Evolutionary conservation across 768 basidiomycete genomes (phyloP), one percentile per base, ranked within the genome.

Genomic region (Mycena latifolia): DNA sequence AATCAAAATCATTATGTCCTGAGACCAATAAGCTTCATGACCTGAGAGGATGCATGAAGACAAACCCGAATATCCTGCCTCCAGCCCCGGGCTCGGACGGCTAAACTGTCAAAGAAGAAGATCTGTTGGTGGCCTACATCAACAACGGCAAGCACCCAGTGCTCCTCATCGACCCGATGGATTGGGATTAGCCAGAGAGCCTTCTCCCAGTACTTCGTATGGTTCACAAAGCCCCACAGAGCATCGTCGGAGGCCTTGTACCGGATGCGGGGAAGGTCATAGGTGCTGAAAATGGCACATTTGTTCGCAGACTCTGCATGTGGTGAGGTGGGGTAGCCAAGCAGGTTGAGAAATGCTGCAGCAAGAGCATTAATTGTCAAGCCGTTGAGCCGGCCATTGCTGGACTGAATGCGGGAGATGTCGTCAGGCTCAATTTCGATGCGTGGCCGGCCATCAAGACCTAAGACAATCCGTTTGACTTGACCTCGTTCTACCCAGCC

Each of bases 131-230:
- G 18, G 1, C 3, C 17, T 5, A 72, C 57, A 27, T 68, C 59
- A 0, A 72, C 66, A 18, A 65, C 67, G 63, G 76, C 76, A 25
- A 79, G 61, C 0, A 80, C 77, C 76, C 77, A 82, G 65, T 82
- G 79, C 2, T 67, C 58, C 0, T 65, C 65, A 3, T 9, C 6
- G 0, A 50, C 63, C 2, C 72, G 60, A 51, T 82, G 79, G 17
- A 82, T 78, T 0, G 79, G 82, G 17, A 83, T 29, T 15, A 82
- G 76, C 80, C 80, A 83, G 0, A 69, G 29, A 68, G 51, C 37
- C 75, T 76, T 77, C 0, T 5, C 14, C 79, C 79, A 81, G 57
- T 74, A 83, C 22, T 59, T 37, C 0, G 64, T 66, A 1, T 28
- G 51, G 2, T 27, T 29, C 1, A 65, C 62, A 0, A 53, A 31